phyloP scores from a whole-genome alignment of 768 basidiomycete species.

The Russula foetens region DNA sequence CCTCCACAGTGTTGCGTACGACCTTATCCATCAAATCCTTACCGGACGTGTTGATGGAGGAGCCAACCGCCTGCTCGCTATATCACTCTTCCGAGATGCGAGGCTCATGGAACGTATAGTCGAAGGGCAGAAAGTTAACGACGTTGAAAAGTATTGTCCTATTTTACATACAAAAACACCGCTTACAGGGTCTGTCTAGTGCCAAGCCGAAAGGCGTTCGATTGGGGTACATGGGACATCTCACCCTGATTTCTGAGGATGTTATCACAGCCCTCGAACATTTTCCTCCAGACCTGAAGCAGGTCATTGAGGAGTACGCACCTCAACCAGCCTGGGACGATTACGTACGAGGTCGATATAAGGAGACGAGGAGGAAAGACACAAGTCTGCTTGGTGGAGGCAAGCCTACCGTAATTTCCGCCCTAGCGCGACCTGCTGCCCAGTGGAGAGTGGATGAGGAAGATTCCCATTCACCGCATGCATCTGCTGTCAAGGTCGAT shows the following conservation, averaged over 20 bases:
- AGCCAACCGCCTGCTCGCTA: conserved; percentile 73
- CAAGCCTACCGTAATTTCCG: conserved; percentile 48
- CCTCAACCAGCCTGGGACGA: conserved; percentile 83
- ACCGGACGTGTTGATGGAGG: conserved; percentile 81
- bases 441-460: conserved; percentile 67
- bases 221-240: conserved; percentile 94
- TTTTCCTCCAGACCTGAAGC: conserved; percentile 72
- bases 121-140: conserved; percentile 76
- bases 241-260: conserved; percentile 92
- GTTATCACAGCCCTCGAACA: conserved; percentile 83
- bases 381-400: conserved; percentile 77
- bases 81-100: conserved; percentile 83
- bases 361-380: conserved; percentile 81
- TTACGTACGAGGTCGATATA: conserved; percentile 79
- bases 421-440: conserved; percentile 23
- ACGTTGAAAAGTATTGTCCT: conserved; percentile 54
- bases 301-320: conserved; percentile 54
- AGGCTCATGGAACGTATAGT: conserved; percentile 78
- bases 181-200: conserved; percentile 30
- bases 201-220: conserved; percentile 69
- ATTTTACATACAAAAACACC: background rate
- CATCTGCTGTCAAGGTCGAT: conserved; percentile 12
- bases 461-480: conserved; percentile 14
- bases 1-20: conserved; percentile 92
- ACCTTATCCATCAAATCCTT: conserved; percentile 90